phyloP scores from a whole-genome alignment of 2,329 filamentous ascomycete species.

The Verticillium nubilum region DNA sequence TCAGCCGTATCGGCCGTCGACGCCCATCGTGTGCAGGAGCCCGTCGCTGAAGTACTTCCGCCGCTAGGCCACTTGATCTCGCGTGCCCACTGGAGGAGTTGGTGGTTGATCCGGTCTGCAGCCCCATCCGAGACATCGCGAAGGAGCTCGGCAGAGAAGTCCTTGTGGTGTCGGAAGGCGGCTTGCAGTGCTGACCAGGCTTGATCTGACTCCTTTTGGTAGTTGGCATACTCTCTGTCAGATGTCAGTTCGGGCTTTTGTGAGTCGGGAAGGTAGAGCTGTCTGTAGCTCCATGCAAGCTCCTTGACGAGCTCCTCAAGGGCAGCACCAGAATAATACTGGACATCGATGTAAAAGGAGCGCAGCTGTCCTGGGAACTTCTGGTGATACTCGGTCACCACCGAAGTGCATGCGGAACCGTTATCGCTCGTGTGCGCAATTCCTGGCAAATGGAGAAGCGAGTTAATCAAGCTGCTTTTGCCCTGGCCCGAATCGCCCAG shows the following conservation, averaged over 20 bases:
- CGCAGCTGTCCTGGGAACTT: constrained; percentile 15
- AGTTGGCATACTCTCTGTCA: constrained; percentile 18
- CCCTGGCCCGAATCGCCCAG: constrained; percentile 17
- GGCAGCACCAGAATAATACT: constrained; percentile 21
- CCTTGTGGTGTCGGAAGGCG: constrained; percentile 22
- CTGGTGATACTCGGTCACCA: constrained; percentile 28
- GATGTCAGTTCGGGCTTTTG: constrained; percentile 13
- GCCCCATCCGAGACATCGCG: constrained; percentile 21
- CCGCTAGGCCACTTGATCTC: constrained; percentile 24
- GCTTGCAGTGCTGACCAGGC: constrained; percentile 32
- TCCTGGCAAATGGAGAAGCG: constrained; percentile 24
- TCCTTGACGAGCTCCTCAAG: constrained; percentile 22
- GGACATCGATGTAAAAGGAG: constrained; percentile 23
- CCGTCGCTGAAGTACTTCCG: neutral
- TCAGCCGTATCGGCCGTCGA: constrained; percentile 21
- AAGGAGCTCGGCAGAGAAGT: constrained; percentile 16
- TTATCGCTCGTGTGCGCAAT: constrained; percentile 22
- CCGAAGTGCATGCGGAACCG: constrained; percentile 25
- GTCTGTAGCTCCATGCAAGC: constrained; percentile 25
- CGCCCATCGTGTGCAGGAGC: constrained; percentile 18
- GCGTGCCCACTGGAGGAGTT: constrained; percentile 20
- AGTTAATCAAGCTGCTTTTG: constrained; percentile 27
- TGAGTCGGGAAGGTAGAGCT: constrained; percentile 18
- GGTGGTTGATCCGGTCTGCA: constrained; percentile 14
- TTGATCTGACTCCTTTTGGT: constrained; percentile 26